Conservation (phyloP, 805 yeast species). For the Zygotorulaspora danielsina region DNA sequence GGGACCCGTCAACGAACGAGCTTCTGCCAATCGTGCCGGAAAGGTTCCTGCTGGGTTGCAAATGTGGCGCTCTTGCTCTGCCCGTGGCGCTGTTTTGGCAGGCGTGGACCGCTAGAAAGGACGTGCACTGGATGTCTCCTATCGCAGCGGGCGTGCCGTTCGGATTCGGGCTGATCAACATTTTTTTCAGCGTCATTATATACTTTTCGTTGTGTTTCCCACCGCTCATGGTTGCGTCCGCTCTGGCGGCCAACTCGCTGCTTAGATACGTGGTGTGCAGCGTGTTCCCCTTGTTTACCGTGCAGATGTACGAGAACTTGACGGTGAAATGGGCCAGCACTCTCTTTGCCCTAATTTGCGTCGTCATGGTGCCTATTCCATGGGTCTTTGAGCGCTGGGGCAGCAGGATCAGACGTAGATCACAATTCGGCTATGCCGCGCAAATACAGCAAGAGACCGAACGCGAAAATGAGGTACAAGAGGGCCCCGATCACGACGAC, state of each 20-base stretch:
- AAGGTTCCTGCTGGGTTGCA: slow-evolving; percentile 52
- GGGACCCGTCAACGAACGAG: slow-evolving; percentile 47
- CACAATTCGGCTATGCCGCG: slow-evolving; percentile 60
- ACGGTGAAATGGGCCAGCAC: slow-evolving; percentile 79
- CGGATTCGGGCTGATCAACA: slow-evolving; percentile 68
- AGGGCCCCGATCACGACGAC: slow-evolving; percentile 34
- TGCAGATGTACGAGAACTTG: slow-evolving; percentile 73
- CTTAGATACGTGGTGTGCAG: slow-evolving; percentile 71
- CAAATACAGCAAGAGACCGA: slow-evolving; percentile 38
- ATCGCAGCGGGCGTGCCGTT: slow-evolving; percentile 72
- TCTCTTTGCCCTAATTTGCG: slow-evolving; percentile 56
- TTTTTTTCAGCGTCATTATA: slow-evolving; percentile 64
- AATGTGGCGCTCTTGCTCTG: slow-evolving; percentile 61
- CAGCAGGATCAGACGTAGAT: slow-evolving; percentile 47
- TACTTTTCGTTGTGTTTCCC: slow-evolving; percentile 72
- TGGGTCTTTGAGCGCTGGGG: slow-evolving; percentile 64
- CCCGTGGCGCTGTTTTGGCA: slow-evolving; percentile 75
- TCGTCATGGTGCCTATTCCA: slow-evolving; percentile 72
- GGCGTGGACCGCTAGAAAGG: slow-evolving; percentile 64
- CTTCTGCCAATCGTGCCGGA: slow-evolving; percentile 56
- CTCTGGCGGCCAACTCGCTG: slow-evolving; percentile 82
- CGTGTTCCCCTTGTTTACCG: slow-evolving; percentile 78
- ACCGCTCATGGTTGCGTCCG: slow-evolving; percentile 75
- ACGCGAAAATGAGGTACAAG: slow-evolving; percentile 30
- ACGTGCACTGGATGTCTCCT: slow-evolving; percentile 75